A percentile compares a stretch with the other conserved stretches of the same genome.
Evolutionary conservation across 1,284 basidiomycete species (phyloP).

Genomic region (Puccinia coronata): DNA sequence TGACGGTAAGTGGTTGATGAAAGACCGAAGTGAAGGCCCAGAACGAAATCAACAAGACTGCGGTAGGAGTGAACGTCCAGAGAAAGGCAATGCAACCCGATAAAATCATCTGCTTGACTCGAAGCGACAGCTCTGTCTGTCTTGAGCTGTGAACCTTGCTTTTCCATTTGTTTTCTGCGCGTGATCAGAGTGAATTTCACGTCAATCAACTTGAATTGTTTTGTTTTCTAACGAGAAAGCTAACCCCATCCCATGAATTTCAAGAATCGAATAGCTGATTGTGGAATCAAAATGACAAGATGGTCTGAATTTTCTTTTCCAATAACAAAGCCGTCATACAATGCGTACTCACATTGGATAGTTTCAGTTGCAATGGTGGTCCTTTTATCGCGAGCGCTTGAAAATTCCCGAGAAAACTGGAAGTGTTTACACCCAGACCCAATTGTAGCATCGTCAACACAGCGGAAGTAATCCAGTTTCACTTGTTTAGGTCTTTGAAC

Average conservation of each 20-base stretch:
- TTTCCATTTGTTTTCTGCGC: slow-evolving; percentile 60
- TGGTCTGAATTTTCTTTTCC: neutral
- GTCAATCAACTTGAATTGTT: neutral
- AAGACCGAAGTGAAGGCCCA: slow-evolving; percentile 61
- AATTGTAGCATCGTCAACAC: neutral
- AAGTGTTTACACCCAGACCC: neutral
- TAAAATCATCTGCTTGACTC: slow-evolving; percentile 68
- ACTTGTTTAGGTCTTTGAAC: slow-evolving; percentile 2
- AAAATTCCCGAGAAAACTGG: slow-evolving; percentile 37
- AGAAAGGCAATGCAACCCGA: slow-evolving; percentile 64
- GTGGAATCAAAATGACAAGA: neutral
- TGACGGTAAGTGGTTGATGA: slow-evolving; percentile 44
- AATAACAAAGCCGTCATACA: neutral
- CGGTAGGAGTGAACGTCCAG: slow-evolving; percentile 49
- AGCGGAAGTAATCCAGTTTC: neutral
- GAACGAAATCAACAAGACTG: slow-evolving; percentile 46
- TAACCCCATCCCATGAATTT: slow-evolving; percentile 60
- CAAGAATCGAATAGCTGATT: slow-evolving; percentile 48
- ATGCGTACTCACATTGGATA: slow-evolving; percentile 42
- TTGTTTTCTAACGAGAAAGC: slow-evolving; percentile 38
- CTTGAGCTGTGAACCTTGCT: slow-evolving; percentile 39
- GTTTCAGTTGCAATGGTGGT: slow-evolving; percentile 47
- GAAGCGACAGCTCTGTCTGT: slow-evolving; percentile 21
- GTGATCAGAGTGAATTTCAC: neutral
- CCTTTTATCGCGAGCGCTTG: slow-evolving; percentile 44